Conservation (phyloP, 2,329 filamentous ascomycete species). For the Sclerotinia sclerotiorum region DNA sequence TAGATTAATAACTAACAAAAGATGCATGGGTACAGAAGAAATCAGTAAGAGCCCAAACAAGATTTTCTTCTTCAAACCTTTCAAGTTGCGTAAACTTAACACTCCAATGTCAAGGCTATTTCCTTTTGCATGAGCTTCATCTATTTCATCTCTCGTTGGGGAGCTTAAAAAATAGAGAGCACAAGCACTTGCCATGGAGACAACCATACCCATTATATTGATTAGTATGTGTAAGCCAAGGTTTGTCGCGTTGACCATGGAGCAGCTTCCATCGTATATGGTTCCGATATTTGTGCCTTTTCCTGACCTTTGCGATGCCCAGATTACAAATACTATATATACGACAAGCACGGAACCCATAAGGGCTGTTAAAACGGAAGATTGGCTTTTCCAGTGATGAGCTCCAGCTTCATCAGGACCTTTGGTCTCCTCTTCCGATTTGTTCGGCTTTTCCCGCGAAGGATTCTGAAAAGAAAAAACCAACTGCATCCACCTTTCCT, state of each 20-base stretch:
- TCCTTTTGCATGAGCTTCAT: slow-evolving; percentile 47
- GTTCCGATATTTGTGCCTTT: slow-evolving; percentile 24
- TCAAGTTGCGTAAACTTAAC: slow-evolving; percentile 45
- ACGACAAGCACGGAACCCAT: slow-evolving; percentile 26
- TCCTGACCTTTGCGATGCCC: slow-evolving; percentile 25
- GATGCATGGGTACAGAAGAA: slow-evolving; percentile 33
- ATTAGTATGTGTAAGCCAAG: slow-evolving; percentile 47
- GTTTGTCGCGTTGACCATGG: slow-evolving; percentile 24
- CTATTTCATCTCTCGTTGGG: slow-evolving; percentile 51
- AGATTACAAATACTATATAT: slow-evolving; percentile 31
- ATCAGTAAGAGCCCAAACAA: slow-evolving; percentile 27
- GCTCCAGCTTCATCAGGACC: neutral
- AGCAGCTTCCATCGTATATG: slow-evolving; percentile 21
- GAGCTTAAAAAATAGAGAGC: slow-evolving; percentile 50
- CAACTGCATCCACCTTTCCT: neutral
- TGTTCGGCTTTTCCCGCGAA: neutral
- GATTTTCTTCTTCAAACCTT: slow-evolving; percentile 28
- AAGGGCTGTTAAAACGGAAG: slow-evolving; percentile 2
- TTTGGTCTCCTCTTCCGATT: neutral
- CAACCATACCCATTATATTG: slow-evolving; percentile 48
- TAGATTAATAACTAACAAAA: slow-evolving; percentile 32
- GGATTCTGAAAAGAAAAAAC: neutral
- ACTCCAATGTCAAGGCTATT: slow-evolving; percentile 49
- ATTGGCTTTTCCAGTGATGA: slow-evolving; percentile 12
- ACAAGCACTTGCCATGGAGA: slow-evolving; percentile 50